A percentile compares a stretch with the other conserved stretches of the same genome.
phyloP scores from a whole-genome alignment of 352 stramenopile genomes.

The Phytopythium helicoides region DNA sequence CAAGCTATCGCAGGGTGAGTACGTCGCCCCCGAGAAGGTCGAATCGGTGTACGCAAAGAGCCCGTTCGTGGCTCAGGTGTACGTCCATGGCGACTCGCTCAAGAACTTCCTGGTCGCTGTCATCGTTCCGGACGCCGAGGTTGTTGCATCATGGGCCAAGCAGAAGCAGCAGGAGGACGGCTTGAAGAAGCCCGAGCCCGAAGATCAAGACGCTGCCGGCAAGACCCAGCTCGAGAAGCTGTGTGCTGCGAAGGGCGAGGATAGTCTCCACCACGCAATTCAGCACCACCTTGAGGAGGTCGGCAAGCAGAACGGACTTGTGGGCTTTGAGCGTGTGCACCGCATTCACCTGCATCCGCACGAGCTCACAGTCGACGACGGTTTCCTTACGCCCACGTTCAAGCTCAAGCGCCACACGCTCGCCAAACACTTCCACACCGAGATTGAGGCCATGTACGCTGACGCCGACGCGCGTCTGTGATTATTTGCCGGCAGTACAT shows the following conservation, averaged over 20 bases:
- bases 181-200: slow-evolving; percentile 11
- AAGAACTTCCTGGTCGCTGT: slow-evolving; percentile 91
- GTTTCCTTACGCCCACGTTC: slow-evolving; percentile 93
- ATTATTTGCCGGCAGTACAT: neutral
- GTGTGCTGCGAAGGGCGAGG: slow-evolving; percentile 20
- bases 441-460: slow-evolving; percentile 59
- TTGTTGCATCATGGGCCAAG: slow-evolving; percentile 40
- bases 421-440: slow-evolving; percentile 40
- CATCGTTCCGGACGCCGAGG: slow-evolving; percentile 75
- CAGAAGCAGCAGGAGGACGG: slow-evolving; percentile 13
- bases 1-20: slow-evolving; percentile 92
- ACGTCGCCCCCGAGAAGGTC: slow-evolving; percentile 94
- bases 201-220: slow-evolving; percentile 18
- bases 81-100: slow-evolving; percentile 93
- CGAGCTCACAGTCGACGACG: slow-evolving; percentile 90
- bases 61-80: slow-evolving; percentile 89
- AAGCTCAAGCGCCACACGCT: slow-evolving; percentile 92
- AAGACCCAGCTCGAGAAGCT: slow-evolving; percentile 19
- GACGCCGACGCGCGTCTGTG: slow-evolving; percentile 20
- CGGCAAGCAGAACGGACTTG: slow-evolving; percentile 46
- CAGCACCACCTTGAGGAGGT: slow-evolving; percentile 40
- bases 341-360: slow-evolving; percentile 85
- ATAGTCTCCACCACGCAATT: slow-evolving; percentile 25
- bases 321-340: slow-evolving; percentile 92
- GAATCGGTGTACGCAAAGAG: slow-evolving; percentile 91